phyloP scores from a whole-genome alignment of 2,329 filamentous ascomycete species.

The Hypoxylon sp. region DNA sequence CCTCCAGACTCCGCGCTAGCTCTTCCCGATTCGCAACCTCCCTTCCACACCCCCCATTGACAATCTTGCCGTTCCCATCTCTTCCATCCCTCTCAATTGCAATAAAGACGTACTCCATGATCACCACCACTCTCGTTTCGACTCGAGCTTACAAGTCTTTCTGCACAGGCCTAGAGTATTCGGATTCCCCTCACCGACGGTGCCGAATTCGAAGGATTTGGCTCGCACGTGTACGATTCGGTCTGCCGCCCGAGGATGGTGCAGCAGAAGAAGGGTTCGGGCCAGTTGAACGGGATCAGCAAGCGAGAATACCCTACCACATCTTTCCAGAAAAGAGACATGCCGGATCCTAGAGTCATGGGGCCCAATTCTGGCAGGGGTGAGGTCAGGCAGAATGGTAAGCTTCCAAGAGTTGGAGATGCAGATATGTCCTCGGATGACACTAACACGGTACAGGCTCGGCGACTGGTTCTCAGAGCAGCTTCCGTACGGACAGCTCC shows the following conservation, averaged over 20 bases:
- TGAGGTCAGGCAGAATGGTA: constrained; percentile 53
- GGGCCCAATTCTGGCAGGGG: constrained; percentile 45
- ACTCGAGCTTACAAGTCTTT: constrained; percentile 32
- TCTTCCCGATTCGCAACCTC: constrained; percentile 32
- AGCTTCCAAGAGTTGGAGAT: constrained; percentile 15
- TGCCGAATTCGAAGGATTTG: constrained; percentile 36
- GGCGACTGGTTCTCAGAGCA: constrained; percentile 76
- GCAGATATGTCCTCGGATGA: not conserved
- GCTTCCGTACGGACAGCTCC: constrained; percentile 86
- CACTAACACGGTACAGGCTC: constrained; percentile 60
- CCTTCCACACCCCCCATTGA: too few relatives aligned
- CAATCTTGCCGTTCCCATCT: constrained; percentile 16
- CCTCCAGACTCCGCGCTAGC: constrained; percentile 31
- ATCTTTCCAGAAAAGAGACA: constrained; percentile 45
- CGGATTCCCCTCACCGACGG: constrained; percentile 35
- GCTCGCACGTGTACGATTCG: constrained; percentile 28
- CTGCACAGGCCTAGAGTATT: constrained; percentile 39
- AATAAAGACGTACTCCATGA: constrained; percentile 9
- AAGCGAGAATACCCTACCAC: constrained; percentile 43
- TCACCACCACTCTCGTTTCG: constrained; percentile 5
- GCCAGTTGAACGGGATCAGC: constrained; percentile 43
- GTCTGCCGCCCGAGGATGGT: constrained; percentile 46
- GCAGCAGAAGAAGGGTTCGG: constrained; percentile 45
- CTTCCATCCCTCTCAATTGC: constrained; percentile 35
- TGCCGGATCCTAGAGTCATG: constrained; percentile 39